Evolutionary conservation across 257 asterid species (phyloP).

Genomic region (Plantago major): DNA sequence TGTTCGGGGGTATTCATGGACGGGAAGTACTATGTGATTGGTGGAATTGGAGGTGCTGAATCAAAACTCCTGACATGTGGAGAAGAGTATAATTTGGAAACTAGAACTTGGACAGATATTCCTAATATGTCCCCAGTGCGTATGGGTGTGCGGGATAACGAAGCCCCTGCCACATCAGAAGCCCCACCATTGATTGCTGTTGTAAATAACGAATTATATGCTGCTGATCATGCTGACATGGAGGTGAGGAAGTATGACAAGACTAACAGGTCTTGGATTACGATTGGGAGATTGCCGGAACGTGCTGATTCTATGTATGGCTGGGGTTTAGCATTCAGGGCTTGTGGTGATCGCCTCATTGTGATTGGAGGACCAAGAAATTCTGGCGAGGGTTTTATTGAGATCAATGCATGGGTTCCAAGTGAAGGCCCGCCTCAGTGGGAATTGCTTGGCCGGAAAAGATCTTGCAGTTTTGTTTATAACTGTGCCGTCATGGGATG

Average conservation of each 20-base stretch:
- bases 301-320: slow-evolving; percentile 72
- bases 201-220: slow-evolving; percentile 68
- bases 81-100: slow-evolving; percentile 43
- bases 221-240: slow-evolving; percentile 85
- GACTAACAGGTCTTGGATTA: slow-evolving; percentile 36
- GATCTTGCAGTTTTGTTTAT: slow-evolving; percentile 75
- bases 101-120: slow-evolving; percentile 64
- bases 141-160: slow-evolving; percentile 41
- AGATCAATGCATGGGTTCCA: slow-evolving; percentile 52
- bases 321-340: slow-evolving; percentile 58
- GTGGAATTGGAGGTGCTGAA: slow-evolving; percentile 47
- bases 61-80: slow-evolving; percentile 38
- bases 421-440: slow-evolving; percentile 45
- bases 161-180: slow-evolving; percentile 57
- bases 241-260: slow-evolving; percentile 66
- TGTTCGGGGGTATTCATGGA: slow-evolving; percentile 87
- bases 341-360: slow-evolving; percentile 49
- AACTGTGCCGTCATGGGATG: slow-evolving; percentile 97
- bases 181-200: slow-evolving; percentile 92
- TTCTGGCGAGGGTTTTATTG: slow-evolving; percentile 42
- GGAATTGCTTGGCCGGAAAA: slow-evolving; percentile 63
- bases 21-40: slow-evolving; percentile 62
- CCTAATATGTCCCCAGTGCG: slow-evolving; percentile 83
- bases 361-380: slow-evolving; percentile 76
- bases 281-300: slow-evolving; percentile 71